Percentiles rank a stretch among this genome's conserved stretches.
Conservation (phyloP, 257 asterid genomes). For the Verbascum thapsus region DNA sequence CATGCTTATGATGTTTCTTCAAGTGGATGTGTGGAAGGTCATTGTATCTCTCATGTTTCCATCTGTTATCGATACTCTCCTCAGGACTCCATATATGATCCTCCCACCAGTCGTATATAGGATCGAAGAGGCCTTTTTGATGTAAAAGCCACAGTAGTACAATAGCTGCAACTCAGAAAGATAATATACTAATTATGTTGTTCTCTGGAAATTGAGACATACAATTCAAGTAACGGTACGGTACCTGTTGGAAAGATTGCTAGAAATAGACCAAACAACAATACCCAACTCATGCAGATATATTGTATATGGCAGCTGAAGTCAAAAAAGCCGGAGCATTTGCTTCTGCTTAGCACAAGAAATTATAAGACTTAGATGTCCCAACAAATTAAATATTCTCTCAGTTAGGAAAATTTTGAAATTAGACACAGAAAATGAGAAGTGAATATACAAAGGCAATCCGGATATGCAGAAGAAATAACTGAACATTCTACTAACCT, state of each 20-base stretch:
- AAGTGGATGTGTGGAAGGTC: slow-evolving; percentile 33
- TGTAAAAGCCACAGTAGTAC: slow-evolving; percentile 87
- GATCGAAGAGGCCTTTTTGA: slow-evolving; percentile 82
- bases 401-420: neutral
- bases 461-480: neutral
- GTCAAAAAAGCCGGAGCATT: slow-evolving; percentile 84
- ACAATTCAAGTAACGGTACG: slow-evolving; percentile 14
- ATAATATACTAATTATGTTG: slow-evolving; percentile 10
- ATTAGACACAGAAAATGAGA: neutral
- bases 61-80: slow-evolving; percentile 20
- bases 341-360: slow-evolving; percentile 53
- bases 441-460: neutral
- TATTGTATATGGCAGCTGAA: slow-evolving; percentile 84
- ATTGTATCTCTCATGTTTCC: slow-evolving; percentile 39
- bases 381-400: neutral
- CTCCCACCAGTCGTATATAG: slow-evolving; percentile 96
- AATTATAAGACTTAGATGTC: slow-evolving; percentile 19
- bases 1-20: slow-evolving; percentile 46
- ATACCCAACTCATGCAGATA: slow-evolving; percentile 83
- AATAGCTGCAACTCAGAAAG: slow-evolving; percentile 52
- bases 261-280: slow-evolving; percentile 69
- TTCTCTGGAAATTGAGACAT: neutral
- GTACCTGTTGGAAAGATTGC: slow-evolving; percentile 89
- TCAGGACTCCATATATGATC: slow-evolving; percentile 63
- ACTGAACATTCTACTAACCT: neutral